phyloP scores from a whole-genome alignment of 495 filamentous ascomycete species.

The Rusavskia elegans region DNA sequence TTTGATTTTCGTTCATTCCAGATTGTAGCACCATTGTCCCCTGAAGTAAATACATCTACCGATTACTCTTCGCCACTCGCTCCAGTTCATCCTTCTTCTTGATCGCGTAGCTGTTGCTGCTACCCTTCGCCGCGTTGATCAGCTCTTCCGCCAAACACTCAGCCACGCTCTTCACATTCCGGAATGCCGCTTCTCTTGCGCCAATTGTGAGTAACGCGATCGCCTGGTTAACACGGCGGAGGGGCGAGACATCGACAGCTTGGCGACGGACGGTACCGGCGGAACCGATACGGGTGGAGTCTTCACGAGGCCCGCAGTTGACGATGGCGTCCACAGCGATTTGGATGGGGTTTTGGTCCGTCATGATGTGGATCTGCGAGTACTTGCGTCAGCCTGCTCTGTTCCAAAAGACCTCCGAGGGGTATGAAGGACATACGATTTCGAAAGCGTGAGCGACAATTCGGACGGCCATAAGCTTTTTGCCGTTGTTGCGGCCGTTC shows the following conservation, averaged over 20 bases:
- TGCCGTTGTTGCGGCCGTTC: constrained; percentile 99
- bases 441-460: constrained; percentile 98
- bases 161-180: constrained; percentile 96
- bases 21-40: no score
- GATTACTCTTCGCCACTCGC: constrained; percentile 99
- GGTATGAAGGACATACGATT: constrained; percentile 56
- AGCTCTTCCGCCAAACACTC: constrained; percentile 99
- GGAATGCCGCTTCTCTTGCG: constrained; percentile 92
- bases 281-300: constrained; percentile 97
- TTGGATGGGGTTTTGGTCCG: constrained; percentile 99
- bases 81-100: constrained; percentile 99
- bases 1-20: no score
- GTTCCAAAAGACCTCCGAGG: not conserved
- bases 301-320: constrained; percentile 99
- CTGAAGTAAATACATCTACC: constrained; percentile 38
- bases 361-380: constrained; percentile 93
- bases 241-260: constrained; percentile 98
- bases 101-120: constrained; percentile 99
- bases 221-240: constrained; percentile 98
- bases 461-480: constrained; percentile 99
- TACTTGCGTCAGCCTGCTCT: no score
- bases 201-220: constrained; percentile 95
- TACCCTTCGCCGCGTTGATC: constrained; percentile 99
- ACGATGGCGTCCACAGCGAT: constrained; percentile 98
- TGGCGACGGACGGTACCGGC: constrained; percentile 98